Evolutionary conservation across 2,329 filamentous ascomycete species (phyloP), one percentile per base, ranked within the genome.

Genomic region (Neoascochyta sp.): DNA sequence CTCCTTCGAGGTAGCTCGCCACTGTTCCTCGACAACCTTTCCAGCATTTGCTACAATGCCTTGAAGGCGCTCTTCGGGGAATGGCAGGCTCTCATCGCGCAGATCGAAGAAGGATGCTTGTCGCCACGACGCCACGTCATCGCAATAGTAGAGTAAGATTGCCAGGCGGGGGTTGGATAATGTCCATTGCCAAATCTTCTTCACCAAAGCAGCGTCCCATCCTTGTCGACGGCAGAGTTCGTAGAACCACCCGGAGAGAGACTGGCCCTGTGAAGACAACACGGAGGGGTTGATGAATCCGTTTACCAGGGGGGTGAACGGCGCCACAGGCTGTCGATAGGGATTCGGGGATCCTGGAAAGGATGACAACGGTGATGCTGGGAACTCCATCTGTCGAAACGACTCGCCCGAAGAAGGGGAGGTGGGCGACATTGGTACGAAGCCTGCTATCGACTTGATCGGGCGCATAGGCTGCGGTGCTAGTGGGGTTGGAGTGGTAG

Each of bases 141-240:
- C 62, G 43, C 61, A 64, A 15, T 63, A 50, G 10, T 56, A 52
- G 4, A 66, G 46, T 8, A 66, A 45, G 9, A 65, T 53, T 1
- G 63, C 61, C 10, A 62, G 53, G 29, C 53, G 50, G 2, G 59
- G 61, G 25, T 65, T 64, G 8, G 55, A 60, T 23, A 64, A 36
- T 1, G 61, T 60, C 63, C 63, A 66, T n/a, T 59, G 57, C 50
- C 60, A 64, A 14, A 62, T 58, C 25, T 54, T 60, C 34, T 60
- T 59, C 14, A 57, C 50, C 11, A 56, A 42, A 1, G 44, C 43
- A 4, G 51, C 45, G 13, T 63, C 60, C 53, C 57, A 62, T 4
- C 55, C 54, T 29, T 63, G 59, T 20, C 54, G 56, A 14, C 57
- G 49, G 18, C 58, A 50, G 14, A 60, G 41, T 23, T 63, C 52